A percentile compares a stretch with the other conserved stretches of the same genome.
Evolutionary conservation across 352 stramenopile genomes (phyloP).

Genomic region (Globisporangium yorkense): DNA sequence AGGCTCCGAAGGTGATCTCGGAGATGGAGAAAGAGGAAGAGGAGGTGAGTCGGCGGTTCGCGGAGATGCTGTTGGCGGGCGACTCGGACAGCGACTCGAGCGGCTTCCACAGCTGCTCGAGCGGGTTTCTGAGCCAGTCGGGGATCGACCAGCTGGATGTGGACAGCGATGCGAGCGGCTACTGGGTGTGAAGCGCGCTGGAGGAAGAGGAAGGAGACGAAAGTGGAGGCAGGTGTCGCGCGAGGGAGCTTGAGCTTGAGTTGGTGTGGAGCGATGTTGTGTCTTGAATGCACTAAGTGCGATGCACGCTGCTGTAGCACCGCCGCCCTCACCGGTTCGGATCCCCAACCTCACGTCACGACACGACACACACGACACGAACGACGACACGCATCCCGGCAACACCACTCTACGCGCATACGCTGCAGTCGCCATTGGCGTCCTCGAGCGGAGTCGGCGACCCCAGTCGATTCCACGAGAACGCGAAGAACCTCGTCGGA

Average conservation of each 20-base stretch:
- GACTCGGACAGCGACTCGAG: conserved; percentile 33
- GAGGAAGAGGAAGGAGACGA: too few relatives aligned
- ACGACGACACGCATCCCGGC: neutral
- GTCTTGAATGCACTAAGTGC: conserved; percentile 1
- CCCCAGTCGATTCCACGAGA: conserved; percentile 3
- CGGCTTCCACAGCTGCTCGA: conserved; percentile 60
- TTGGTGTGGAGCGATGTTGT: conserved; percentile 2
- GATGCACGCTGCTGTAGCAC: neutral
- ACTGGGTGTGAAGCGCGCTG: conserved; percentile 12
- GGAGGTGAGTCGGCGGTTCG: conserved; percentile 27
- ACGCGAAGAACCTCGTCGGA: conserved; percentile 9
- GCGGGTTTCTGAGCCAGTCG: conserved; percentile 30
- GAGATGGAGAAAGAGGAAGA: conserved; percentile 46
- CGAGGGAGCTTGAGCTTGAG: neutral
- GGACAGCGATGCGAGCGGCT: conserved; percentile 15
- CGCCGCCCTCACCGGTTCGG: neutral
- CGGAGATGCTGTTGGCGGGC: conserved; percentile 13
- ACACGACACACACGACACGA: neutral
- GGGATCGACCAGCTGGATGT: conserved; percentile 30
- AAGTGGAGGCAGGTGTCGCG: neutral
- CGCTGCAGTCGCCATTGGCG: neutral
- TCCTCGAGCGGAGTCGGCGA: neutral
- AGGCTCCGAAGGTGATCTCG: conserved; percentile 21
- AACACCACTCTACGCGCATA: neutral
- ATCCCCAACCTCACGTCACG: neutral